phyloP scores from a whole-genome alignment of 2,329 filamentous ascomycete species.

The Sporothrix brunneoviolacea region DNA sequence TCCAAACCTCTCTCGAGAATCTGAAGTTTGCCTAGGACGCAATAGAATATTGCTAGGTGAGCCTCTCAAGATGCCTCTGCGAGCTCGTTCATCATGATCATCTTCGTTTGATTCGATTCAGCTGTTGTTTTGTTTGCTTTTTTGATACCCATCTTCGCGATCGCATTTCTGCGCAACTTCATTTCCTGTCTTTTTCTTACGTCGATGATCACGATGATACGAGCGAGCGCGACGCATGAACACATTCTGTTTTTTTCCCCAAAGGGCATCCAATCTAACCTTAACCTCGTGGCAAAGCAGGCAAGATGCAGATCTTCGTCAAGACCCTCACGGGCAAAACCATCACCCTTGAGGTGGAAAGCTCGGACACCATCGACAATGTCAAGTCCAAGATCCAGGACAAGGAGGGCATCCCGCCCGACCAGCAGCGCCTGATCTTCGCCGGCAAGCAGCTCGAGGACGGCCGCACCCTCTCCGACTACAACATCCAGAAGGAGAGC shows the following conservation, averaged over 20 bases:
- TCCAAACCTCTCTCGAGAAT: constrained; percentile 16
- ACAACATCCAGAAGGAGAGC: constrained; percentile 99
- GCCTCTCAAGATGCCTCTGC: constrained; percentile 18
- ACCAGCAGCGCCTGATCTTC: constrained; percentile 99
- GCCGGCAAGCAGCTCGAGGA: constrained; percentile 99
- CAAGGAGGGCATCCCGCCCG: constrained; percentile 99
- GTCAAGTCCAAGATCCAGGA: constrained; percentile 98
- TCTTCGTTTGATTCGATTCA: background rate
- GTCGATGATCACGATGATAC: constrained; percentile 4
- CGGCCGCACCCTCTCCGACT: constrained; percentile 96
- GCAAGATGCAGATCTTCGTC: constrained; percentile 73
- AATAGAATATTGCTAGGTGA: constrained; percentile 24
- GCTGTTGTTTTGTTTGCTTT: constrained; percentile 21
- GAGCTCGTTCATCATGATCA: constrained; percentile 11
- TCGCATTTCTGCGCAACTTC: background rate
- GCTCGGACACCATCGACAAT: constrained; percentile 99
- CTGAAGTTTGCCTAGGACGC: constrained; percentile 24
- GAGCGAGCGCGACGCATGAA: background rate
- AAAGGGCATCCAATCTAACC: constrained; percentile 14
- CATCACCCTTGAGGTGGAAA: constrained; percentile 99
- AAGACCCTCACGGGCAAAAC: constrained; percentile 98
- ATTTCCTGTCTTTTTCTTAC: background rate
- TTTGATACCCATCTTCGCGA: constrained; percentile 18
- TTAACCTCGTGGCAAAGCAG: constrained; percentile 38
- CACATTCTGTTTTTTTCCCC: background rate